Conservation (phyloP, 495 filamentous ascomycete genomes). For the Podospora comata region DNA sequence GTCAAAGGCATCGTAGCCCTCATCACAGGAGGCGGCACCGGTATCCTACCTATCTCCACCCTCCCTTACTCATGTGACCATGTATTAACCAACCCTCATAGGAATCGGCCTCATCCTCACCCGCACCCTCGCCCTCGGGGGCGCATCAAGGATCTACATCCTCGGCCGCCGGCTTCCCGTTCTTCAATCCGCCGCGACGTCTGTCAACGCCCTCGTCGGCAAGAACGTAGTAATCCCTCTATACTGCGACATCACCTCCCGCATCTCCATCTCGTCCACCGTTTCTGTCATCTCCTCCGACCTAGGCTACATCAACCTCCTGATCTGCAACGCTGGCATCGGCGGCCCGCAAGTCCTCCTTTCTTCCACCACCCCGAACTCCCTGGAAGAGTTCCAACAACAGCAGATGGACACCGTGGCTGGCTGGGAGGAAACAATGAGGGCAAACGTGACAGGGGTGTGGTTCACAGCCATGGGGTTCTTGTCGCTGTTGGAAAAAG, state of each 20-base stretch:
- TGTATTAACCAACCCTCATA: no score
- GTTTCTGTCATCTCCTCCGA: constrained; percentile 53
- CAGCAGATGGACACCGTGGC: constrained; percentile 54
- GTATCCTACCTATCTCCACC: constrained; percentile 27
- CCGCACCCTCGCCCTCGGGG: constrained; percentile 54
- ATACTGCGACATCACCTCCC: constrained; percentile 63
- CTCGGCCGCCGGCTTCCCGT: constrained; percentile 60
- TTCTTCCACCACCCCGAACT: no score
- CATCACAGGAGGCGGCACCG: constrained; percentile 62
- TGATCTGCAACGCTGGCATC: constrained; percentile 66
- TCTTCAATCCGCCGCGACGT: constrained; percentile 49
- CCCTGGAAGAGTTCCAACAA: constrained; percentile 35
- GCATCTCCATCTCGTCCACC: constrained; percentile 54
- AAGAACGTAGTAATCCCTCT: constrained; percentile 51
- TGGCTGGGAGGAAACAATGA: constrained; percentile 57
- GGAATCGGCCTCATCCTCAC: constrained; percentile 69
- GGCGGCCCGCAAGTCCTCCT: constrained; percentile 48
- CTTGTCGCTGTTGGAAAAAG: constrained; percentile 57
- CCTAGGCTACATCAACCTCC: constrained; percentile 57
- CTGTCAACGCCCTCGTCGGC: constrained; percentile 32
- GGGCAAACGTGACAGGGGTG: constrained; percentile 57
- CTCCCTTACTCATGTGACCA: background rate
- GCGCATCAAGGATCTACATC: constrained; percentile 69
- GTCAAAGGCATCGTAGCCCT: constrained; percentile 60
- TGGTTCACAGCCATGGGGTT: constrained; percentile 66